Evolutionary conservation across 306 rosid species (phyloP), one percentile per base, ranked within the genome.

Genomic region (Medicago ruthenica): DNA sequence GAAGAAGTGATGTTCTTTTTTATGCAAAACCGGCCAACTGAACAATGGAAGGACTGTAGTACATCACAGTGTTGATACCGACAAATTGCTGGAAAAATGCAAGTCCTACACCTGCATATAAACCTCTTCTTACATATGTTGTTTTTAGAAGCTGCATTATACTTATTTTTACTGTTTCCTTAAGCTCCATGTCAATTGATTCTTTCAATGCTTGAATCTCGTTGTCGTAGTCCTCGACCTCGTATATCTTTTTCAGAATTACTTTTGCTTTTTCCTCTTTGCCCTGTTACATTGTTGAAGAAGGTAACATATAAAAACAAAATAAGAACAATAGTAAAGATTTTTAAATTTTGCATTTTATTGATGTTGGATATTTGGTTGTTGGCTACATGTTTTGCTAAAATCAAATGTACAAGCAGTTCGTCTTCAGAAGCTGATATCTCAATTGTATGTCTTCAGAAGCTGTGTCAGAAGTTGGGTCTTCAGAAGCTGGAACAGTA

Each of bases 21-120:
- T 89, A 84, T 16, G 89, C 89, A 54, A 74, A 58, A 40, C 90
- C 93, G 0, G 90, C 90, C 3, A 89, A 34, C 11, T 89, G 90
- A 47, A 90, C 41, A 8, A 90, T 88, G 39, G 87, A 79, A 60
- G 92, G 89, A 53, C 96, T 88, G 71, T 86, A 90, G 79, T 90
- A 85, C 92, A 88, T 86, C 0, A 90, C 92, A 0, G 89, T 88
- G 80, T 90, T 90, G 45, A 90, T 90, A 2, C 92, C 96, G 9
- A 86, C 87, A 73, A 86, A 90, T 31, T 90, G 92, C 40, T 90
- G 96, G 85, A 87, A 87, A 9, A 89, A 59, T 64, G 27, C 79
- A 1, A 90, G 96, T 5, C 96, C 93, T 55, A 83, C 68, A 4
- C 90, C 93, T 14, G 89, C 89, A 77, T 76, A 41, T 11, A 89